phyloP scores from a whole-genome alignment of 441 rosid species.

The Adansonia grandidieri region DNA sequence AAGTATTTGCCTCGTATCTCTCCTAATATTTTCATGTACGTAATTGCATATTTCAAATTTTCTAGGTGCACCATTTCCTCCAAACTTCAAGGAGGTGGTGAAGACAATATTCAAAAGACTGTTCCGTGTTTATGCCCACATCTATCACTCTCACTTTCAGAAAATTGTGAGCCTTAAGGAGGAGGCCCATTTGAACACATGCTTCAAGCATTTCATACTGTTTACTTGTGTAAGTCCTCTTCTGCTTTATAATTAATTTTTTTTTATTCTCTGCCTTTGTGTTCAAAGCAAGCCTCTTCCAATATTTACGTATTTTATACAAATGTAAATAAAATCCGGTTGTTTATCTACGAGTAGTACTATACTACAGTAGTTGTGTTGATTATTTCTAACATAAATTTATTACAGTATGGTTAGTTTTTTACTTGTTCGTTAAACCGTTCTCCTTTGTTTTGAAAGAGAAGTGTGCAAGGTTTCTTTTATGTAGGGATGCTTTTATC shows the following conservation, averaged over 20 bases:
- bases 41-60: conserved; percentile 24
- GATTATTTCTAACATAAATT: neutral
- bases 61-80: conserved; percentile 92
- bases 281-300: neutral
- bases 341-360: neutral
- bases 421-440: neutral
- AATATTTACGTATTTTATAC: neutral
- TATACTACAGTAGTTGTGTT: neutral
- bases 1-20: neutral
- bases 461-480: neutral
- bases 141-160: conserved; percentile 97
- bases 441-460: neutral
- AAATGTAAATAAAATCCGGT: neutral
- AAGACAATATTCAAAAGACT: conserved; percentile 92
- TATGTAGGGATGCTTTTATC: neutral
- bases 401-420: neutral
- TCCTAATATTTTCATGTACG: neutral
- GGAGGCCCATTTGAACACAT: conserved; percentile 98
- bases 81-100: conserved; percentile 93
- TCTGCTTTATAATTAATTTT: neutral
- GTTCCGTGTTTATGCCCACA: conserved; percentile 96
- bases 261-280: neutral
- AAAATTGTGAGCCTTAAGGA: conserved; percentile 97
- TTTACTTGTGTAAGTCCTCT: conserved; percentile 79
- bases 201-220: conserved; percentile 97